Base-by-base conservation (phyloP, 208 protist species). In the Leishmania aethiopica region DNA sequence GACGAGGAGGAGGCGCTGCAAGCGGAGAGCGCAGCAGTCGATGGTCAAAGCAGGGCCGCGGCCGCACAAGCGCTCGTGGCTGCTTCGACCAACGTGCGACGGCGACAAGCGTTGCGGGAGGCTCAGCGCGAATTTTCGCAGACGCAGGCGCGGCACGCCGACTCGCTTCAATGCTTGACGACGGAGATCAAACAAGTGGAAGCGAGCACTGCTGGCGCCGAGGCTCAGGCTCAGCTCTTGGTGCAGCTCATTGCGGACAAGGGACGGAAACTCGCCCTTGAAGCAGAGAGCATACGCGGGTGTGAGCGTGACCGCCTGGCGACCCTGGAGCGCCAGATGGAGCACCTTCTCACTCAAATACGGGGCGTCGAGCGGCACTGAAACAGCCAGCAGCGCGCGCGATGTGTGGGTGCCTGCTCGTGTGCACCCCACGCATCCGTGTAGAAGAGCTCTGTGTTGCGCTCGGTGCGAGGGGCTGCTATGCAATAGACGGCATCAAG, bases 251-350 rank as follows among this genome's bases (percentile, higher is more conserved):
- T 79, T 5, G 49, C 53, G 3, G 75, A 67, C 19, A 42, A 69
- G 10, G 75, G 76, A 22, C n/a, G 75, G 35, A 64, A 19, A 57
- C n/a, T 37, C 17, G 62, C 15, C 25, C 66, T 62, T 17, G 47
- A 75, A 1, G 51, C 51, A n/a, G 64, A n/a, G 4, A 70, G 8
- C 32, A 37, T 57, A 7, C 49, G 37, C 25, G 25, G 28, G 1
- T 32, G 49, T 28, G 74, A 78, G 80, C 74, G 37, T 6, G 15
- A 37, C 22, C n/a, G 80, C n/a, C 57, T 83, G 25, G 80, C 59
- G 25, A 0, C 74, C 13, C 40, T 74, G 74, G n/a, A 79, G 32
- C 59, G 22, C 28, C 60, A 66, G 1, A 35, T 75, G 0, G 25
- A 60, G 42, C 53, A 79, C 19, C 78, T 77, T 10, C 13, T 53